Evolutionary conservation across 768 basidiomycete genomes (phyloP).

Genomic region (Termitomyces sp.): DNA sequence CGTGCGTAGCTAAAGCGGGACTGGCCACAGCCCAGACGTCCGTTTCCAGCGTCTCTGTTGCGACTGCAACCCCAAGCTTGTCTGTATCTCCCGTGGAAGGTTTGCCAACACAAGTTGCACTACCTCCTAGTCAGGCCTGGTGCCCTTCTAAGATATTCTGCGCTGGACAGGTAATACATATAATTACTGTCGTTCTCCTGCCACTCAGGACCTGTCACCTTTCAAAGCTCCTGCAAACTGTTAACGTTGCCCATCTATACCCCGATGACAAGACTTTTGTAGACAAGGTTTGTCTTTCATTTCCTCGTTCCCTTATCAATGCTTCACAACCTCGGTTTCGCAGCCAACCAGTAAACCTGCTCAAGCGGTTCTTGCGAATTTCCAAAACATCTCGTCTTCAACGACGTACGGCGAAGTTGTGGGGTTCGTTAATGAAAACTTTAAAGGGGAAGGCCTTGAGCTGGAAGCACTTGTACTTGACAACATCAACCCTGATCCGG

Average conservation of each 20-base stretch:
- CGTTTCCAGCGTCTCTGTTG: slow-evolving; percentile 31
- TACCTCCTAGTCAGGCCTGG: slow-evolving; percentile 73
- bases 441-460: slow-evolving; percentile 83
- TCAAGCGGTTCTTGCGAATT: slow-evolving; percentile 67
- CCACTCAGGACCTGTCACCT: background rate
- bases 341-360: slow-evolving; percentile 72
- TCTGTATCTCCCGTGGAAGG: slow-evolving; percentile 45
- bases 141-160: slow-evolving; percentile 77
- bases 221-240: slow-evolving; percentile 67
- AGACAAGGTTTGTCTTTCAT: slow-evolving; percentile 44
- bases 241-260: slow-evolving; percentile 73
- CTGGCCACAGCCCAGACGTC: slow-evolving; percentile 17
- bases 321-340: background rate
- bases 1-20: slow-evolving; percentile 11
- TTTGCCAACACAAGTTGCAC: slow-evolving; percentile 60
- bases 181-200: background rate
- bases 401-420: slow-evolving; percentile 63
- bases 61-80: slow-evolving; percentile 63
- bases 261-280: slow-evolving; percentile 85
- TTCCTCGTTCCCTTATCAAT: background rate
- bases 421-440: slow-evolving; percentile 68
- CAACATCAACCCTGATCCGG: slow-evolving; percentile 57
- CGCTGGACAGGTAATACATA: slow-evolving; percentile 59
- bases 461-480: slow-evolving; percentile 57
- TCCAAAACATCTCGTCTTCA: slow-evolving; percentile 39